Evolutionary conservation across 345 rosid genomes (phyloP), one percentile per base, ranked within the genome.

Genomic region (Arabidopsis suecica): DNA sequence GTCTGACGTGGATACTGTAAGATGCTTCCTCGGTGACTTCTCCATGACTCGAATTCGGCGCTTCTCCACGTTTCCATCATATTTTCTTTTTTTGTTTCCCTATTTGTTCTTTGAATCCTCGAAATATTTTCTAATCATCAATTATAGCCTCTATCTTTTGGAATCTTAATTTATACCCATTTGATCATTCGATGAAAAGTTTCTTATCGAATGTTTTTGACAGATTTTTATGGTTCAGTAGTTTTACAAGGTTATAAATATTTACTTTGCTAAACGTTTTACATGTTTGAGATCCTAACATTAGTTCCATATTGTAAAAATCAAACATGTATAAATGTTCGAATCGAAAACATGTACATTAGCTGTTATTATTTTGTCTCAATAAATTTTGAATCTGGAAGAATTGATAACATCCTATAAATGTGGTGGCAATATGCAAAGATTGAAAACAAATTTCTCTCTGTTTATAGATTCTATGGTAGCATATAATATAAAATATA

Each of bases 41-140:
- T 77, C 75, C 75, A 77, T 37, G 75, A 69, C 71, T 76, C 59
- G 59, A 76, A 45, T 77, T 55, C 71, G 80, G 75, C 80, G 80
- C 66, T 55, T 47, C 62, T 55, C 66, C 80, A 77, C 80, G 65
- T 76, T 69, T 76, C 58, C 3, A 16, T 50, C 56, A 3, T 61
- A 2, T 45, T 18, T 72, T 44, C 22, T 72, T 11, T 25, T 3
- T 36, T 37, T 9, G 3, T 62, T 51, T 72, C 11, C 23, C 0
- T 60, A 32, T 40, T 75, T 69, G 0, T 33, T 14, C 3, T 48
- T 18, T 14, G 0, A 51, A 53, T 5, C 68, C 79, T 66, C 34
- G 1, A 28, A 7, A 0, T 34, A 0, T 5, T 2, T 22, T 2
- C 10, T 28, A 14, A 9, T 37, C 13, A 9, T 38, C 6, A 20